Evolutionary conservation across 176 grass and related monocot species (phyloP).

Genomic region (Stipa capillata): DNA sequence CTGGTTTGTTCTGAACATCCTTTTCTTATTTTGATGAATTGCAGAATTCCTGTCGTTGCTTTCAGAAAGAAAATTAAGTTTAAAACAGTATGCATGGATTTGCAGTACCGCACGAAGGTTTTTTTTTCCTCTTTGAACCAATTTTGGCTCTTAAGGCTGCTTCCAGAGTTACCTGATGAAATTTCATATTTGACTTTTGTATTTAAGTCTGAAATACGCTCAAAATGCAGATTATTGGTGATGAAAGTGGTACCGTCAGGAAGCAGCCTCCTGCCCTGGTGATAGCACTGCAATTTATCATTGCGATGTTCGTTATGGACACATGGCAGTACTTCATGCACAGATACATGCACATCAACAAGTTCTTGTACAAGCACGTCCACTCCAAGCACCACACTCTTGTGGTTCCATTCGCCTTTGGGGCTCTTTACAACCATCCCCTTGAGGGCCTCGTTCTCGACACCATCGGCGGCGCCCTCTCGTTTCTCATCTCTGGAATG

Average conservation of each 20-base stretch:
- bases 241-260: slow-evolving; percentile 36
- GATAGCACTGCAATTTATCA: slow-evolving; percentile 39
- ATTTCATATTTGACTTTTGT: not conserved
- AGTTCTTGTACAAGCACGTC: slow-evolving; percentile 71
- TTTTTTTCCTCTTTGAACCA: not conserved
- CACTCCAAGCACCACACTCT: slow-evolving; percentile 75
- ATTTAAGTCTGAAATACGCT: slow-evolving; percentile 1
- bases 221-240: slow-evolving; percentile 52
- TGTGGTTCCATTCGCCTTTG: slow-evolving; percentile 53
- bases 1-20: not conserved
- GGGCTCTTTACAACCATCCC: slow-evolving; percentile 65
- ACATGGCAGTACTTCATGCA: slow-evolving; percentile 92
- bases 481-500: slow-evolving; percentile 44
- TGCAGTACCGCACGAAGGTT: not conserved
- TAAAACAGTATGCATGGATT: not conserved
- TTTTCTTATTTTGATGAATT: not conserved
- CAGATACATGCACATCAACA: slow-evolving; percentile 84
- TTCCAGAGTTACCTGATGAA: not conserved
- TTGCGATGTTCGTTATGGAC: slow-evolving; percentile 73
- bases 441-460: slow-evolving; percentile 63
- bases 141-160: not conserved
- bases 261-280: slow-evolving; percentile 36
- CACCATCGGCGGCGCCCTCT: slow-evolving; percentile 48
- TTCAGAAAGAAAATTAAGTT: not conserved
- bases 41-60: not conserved